Evolutionary conservation across 2,329 filamentous ascomycete genomes (phyloP).

Genomic region (Botrytis galanthina): DNA sequence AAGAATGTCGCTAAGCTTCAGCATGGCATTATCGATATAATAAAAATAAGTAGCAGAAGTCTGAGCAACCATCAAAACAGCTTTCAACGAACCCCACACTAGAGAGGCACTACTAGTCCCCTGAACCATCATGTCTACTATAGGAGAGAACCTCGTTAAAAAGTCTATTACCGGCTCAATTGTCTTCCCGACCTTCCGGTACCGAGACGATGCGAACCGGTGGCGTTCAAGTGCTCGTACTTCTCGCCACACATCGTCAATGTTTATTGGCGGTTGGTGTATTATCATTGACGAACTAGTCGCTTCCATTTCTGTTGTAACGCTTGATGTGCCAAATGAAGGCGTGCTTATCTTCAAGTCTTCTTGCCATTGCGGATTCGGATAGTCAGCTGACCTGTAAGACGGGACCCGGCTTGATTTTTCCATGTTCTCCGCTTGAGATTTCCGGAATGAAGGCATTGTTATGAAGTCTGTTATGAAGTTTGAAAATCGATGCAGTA

Average conservation of each 20-base stretch:
- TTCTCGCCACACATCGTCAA: slow-evolving; percentile 20
- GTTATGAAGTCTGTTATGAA: not conserved
- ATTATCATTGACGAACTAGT: not conserved
- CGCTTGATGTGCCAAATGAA: not conserved
- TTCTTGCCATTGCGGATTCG: not conserved
- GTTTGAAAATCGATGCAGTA: not conserved
- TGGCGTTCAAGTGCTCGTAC: slow-evolving; percentile 17
- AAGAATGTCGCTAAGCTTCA: slow-evolving; percentile 13
- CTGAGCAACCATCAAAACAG: slow-evolving; percentile 19
- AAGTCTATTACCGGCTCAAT: slow-evolving; percentile 18
- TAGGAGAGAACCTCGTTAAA: slow-evolving; percentile 11
- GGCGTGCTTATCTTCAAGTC: not conserved
- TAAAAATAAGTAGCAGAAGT: slow-evolving; percentile 17
- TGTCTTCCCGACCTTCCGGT: slow-evolving; percentile 15
- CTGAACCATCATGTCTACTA: slow-evolving; percentile 20
- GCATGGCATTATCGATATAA: slow-evolving; percentile 15
- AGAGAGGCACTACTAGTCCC: slow-evolving; percentile 10
- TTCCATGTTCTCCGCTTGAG: not conserved
- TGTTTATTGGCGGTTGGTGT: not conserved
- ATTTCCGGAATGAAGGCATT: slow-evolving; percentile 2
- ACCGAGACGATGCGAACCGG: slow-evolving; percentile 14
- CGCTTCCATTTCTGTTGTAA: not conserved
- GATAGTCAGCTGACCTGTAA: slow-evolving; percentile 15
- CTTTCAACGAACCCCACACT: slow-evolving; percentile 18
- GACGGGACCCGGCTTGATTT: not conserved